Evolutionary conservation across 352 stramenopile genomes (phyloP), one percentile per base, ranked within the genome.

Genomic region (Globisporangium uncinulatum): DNA sequence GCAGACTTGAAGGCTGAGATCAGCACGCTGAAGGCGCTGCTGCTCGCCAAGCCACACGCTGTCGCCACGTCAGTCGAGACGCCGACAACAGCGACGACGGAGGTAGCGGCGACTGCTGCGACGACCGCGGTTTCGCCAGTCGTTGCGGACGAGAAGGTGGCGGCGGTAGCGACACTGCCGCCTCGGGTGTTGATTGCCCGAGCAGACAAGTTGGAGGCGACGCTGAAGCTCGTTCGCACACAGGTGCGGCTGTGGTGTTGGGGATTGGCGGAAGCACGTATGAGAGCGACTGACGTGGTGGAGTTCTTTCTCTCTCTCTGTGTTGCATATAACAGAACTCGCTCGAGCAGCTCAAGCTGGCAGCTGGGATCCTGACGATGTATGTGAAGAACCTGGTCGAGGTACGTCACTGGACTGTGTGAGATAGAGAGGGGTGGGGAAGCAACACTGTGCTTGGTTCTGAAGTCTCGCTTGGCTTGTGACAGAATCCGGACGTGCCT

Each of bases 351-450:
- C 63, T 93, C 6, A 83, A 89, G 47, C 50, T 86, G 21, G 80
- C 76, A 54, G 70, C 76, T 10, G 74, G 77, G 2, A 87, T 93
- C 58, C 70, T 93, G 20, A 81, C 79, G 57, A 93, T 93, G 83
- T 93, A 93, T 70, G 80, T 90, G 56, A 91, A 89, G 72, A 93
- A 93, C 58, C 62, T 93, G 14, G 69, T 89, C 19, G 83, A 92
- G 71, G 81, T 89, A 75, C 53, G 61, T 50, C 21, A 6, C 51
- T 36, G 8, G 10, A 11, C 15, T 10, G 8, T 29, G 4, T 1
- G 8, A 4, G 42, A 19, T 17, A 6, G 41, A 6, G n/a, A 13
- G 24, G 24, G 24, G 24, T 4, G 24, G 24, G 24, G 24, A 29
- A 29, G 24, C 24, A 29, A 29, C 24, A 29, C 24, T 20, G 41